A percentile compares a stretch with the other conserved stretches of the same genome.
phyloP scores from a whole-genome alignment of 2,329 filamentous ascomycete species.

The Epichloe glyceriae region DNA sequence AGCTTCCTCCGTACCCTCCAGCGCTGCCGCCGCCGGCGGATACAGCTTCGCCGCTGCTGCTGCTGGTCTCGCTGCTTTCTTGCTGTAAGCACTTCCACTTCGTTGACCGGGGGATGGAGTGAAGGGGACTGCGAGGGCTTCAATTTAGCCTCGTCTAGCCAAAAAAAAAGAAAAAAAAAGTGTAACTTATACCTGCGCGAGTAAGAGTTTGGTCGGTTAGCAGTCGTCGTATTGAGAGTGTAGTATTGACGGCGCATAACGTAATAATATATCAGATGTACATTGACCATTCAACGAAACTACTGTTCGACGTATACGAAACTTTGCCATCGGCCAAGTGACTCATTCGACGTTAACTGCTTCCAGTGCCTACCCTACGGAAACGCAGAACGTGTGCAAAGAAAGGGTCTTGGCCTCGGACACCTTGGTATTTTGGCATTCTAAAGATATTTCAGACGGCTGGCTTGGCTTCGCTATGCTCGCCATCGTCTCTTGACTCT shows the following conservation, averaged over 20 bases:
- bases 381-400: too few relatives aligned
- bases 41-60: conserved; percentile 15
- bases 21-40: conserved; percentile 14
- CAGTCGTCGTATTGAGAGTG: background rate
- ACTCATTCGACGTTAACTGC: too few relatives aligned
- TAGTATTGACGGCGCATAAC: background rate
- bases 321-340: too few relatives aligned
- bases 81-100: background rate
- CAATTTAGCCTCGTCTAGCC: too few relatives aligned
- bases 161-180: fast-evolving
- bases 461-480: background rate
- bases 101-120: too few relatives aligned
- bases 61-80: conserved; percentile 17
- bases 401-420: too few relatives aligned
- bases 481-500: conserved; percentile 5
- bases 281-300: background rate
- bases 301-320: too few relatives aligned
- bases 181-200: too few relatives aligned
- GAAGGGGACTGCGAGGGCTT: too few relatives aligned
- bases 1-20: conserved; percentile 9
- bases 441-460: background rate
- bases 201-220: background rate
- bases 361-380: too few relatives aligned
- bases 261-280: background rate
- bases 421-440: too few relatives aligned